phyloP scores from a whole-genome alignment of 345 rosid species.

The Microcos paniculata region DNA sequence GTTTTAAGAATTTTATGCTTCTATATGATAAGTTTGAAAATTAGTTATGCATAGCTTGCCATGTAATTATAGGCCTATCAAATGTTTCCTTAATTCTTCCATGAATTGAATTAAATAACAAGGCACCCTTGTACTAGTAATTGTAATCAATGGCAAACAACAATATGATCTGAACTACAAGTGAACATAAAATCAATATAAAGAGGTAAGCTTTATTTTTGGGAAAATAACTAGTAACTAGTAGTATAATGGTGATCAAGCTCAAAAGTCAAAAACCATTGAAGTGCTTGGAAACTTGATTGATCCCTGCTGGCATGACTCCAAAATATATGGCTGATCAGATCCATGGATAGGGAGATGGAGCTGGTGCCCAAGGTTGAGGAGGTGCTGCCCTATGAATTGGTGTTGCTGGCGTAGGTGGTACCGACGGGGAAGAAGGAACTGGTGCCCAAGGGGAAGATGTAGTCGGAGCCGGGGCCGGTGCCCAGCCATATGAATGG shows the following conservation, averaged over 20 bases:
- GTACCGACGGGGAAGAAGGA: not conserved
- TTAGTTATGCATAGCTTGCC: no score
- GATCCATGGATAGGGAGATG: constrained; percentile 8
- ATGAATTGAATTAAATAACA: no score
- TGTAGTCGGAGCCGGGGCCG: not conserved
- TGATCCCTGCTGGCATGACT: not conserved
- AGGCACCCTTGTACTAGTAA: not conserved
- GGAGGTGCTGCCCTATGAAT: no score
- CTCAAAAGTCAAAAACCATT: not conserved
- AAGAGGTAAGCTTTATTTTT: not conserved
- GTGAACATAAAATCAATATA: not conserved
- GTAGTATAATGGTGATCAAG: not conserved
- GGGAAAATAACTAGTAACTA: not conserved
- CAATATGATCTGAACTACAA: not conserved
- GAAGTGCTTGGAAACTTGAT: not conserved
- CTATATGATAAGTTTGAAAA: no score
- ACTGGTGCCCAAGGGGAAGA: not conserved
- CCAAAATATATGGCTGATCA: not conserved
- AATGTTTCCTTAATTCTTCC: no score
- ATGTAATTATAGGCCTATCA: no score
- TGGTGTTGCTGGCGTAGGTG: not conserved
- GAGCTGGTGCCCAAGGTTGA: not conserved
- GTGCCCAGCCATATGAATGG: not conserved
- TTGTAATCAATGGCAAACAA: not conserved
- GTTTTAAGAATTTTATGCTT: no score